Base-by-base conservation (phyloP, 108 stramenopile genomes). In the Cyclotella baltica region DNA sequence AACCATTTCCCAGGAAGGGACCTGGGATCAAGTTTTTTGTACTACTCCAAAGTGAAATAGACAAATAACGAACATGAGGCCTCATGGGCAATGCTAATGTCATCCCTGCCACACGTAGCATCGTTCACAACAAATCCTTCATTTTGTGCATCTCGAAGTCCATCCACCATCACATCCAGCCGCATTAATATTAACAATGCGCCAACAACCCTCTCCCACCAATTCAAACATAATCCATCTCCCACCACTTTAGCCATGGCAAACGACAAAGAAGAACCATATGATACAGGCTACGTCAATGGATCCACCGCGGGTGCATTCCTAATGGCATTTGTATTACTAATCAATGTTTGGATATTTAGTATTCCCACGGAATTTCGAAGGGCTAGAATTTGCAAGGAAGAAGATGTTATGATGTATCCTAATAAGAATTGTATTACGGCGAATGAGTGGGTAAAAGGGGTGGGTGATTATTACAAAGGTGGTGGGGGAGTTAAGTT, bases 321-420 rank as follows among this genome's bases (percentile, higher is more conserved):
- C 37, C 43, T 79, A 13, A 38, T 86, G 8, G 43, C 62, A 22
- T 20, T 84, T 10, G 80, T 67, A 5, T 8, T 87, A 19, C 58
- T 78, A 11, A 40, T 72, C 0, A 72, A 62, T 23, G 53, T 88
- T 16, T 88, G 87, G 87, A 36, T 76, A 0, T 88, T 88, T 50
- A 78, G 73, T 48, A 84, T 88, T 50, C 87, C 87, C 4, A 27
- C 72, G 6, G 87, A 88, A 65, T 86, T 86, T 19, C 78, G 87
- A 48, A 67, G 87, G 15, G 83, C 82, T 20, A 69, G 78, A 33
- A 76, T 83, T 53, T 88, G 87, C 30, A 65, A 74, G 25, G 73
- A 77, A 18, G 84, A 80, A 35, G 63, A 76, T 11, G 85, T 85
- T 8, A 56, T 31, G 13, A 36, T 75, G 56, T 67, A 87, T 43